Conservation (phyloP, 306 rosid species). For the Medicago lupulina region DNA sequence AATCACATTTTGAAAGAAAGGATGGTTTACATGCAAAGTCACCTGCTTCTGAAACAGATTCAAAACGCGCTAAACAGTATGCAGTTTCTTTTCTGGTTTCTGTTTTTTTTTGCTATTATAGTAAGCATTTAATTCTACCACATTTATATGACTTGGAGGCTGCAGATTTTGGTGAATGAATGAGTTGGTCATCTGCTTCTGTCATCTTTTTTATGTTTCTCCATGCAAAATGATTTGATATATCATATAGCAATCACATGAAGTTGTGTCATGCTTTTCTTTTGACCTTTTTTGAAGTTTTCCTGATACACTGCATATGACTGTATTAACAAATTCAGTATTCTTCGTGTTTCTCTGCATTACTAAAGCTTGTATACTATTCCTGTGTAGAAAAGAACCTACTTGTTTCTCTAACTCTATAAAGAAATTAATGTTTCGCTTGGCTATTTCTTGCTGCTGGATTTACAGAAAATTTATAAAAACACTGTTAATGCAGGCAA, state of each 20-base stretch:
- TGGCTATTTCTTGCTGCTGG: constrained; percentile 11
- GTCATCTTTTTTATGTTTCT: constrained; percentile 9
- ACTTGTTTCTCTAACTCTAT: constrained; percentile 6
- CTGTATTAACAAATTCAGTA: constrained; percentile 16
- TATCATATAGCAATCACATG: constrained; percentile 18
- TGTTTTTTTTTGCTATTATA: constrained; percentile 34
- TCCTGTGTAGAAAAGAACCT: not conserved
- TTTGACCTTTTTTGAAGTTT: constrained; percentile 28
- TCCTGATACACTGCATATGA: not conserved
- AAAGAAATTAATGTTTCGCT: not conserved
- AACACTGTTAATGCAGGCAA: constrained; percentile 69
- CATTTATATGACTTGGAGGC: constrained; percentile 14
- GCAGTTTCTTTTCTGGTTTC: constrained; percentile 44
- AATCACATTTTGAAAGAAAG: constrained; percentile 66
- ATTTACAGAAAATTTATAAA: not conserved
- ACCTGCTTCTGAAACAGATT: constrained; percentile 77
- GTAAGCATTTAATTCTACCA: constrained; percentile 25
- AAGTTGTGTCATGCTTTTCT: constrained; percentile 3
- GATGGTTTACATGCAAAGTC: constrained; percentile 67
- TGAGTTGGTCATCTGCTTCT: constrained; percentile 37
- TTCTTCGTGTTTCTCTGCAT: constrained; percentile 8
- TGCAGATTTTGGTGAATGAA: constrained; percentile 36
- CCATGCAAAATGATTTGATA: constrained; percentile 33
- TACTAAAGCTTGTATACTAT: constrained; percentile 19
- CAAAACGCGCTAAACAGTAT: constrained; percentile 98